Evolutionary conservation across 176 grass and related monocot species (phyloP).

Genomic region (Triticum urartu): DNA sequence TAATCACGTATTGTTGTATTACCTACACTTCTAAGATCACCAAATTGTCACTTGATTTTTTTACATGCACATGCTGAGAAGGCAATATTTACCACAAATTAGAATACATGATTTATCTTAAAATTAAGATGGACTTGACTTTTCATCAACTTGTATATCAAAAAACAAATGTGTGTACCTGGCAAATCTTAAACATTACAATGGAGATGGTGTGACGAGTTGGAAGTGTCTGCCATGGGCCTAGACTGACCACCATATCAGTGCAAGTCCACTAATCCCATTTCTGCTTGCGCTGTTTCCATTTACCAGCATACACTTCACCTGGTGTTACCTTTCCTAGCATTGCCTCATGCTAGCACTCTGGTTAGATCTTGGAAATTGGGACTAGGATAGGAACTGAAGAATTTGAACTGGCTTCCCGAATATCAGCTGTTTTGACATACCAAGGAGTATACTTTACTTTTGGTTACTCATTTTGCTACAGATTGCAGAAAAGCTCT

Average conservation of each 20-base stretch:
- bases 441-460: constrained; percentile 5
- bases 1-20: neutral
- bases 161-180: neutral
- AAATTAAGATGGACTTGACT: neutral
- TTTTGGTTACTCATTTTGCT: constrained; percentile 29
- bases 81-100: neutral
- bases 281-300: neutral
- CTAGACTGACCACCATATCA: neutral
- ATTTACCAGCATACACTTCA: neutral
- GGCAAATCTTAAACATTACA: neutral
- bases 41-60: constrained; percentile 9
- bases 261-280: neutral
- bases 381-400: neutral
- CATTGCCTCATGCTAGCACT: constrained; percentile 4
- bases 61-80: neutral
- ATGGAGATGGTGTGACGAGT: neutral
- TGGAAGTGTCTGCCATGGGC: neutral
- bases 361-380: neutral
- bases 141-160: neutral
- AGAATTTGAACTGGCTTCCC: neutral
- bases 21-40: neutral
- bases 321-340: neutral
- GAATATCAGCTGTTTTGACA: neutral
- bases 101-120: neutral
- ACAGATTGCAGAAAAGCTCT: constrained; percentile 82